Evolutionary conservation across 2,329 filamentous ascomycete genomes (phyloP), one percentile per base, ranked within the genome.

Genomic region (Fusarium buharicum): DNA sequence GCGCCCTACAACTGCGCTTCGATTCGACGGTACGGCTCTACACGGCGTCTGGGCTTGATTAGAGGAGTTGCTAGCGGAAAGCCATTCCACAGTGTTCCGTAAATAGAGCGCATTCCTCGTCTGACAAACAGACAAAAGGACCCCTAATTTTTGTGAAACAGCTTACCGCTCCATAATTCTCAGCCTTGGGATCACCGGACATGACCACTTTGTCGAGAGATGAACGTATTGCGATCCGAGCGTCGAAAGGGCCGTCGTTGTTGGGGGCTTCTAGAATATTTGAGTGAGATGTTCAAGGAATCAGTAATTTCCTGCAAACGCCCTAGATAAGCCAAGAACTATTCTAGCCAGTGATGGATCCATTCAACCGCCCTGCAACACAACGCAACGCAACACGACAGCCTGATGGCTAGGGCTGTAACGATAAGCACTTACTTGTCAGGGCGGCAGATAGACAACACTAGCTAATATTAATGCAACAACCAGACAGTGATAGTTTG

Each of bases 251-350:
- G 9, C 40, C 41, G 31, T 10, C 17, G n/a, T 36, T 36, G 30
- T 10, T 24, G 7, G 53, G 46, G 44, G 44, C 44, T 64, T 65
- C 62, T 65, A 39, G 61, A 64, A 62, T 49, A 51, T 33, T 4
- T 22, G 4, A 22, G 27, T 28, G 27, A 28, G 27, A 28, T 11
- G 20, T 22, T 22, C 3, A 28, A 36, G 13, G 58, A 24, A n/a
- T 17, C 16, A 45, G 14, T 50, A 64, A 64, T 64, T 43, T 64
- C 50, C 50, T 31, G 14, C 40, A n/a, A 43, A 30, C 31, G 18
- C n/a, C n/a, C 27, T 27, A 22, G 17, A 27, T 22, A n/a, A 36
- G 47, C 43, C 39, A 54, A 47, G 31, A 27, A 12, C 38, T 24
- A 13, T 40, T 56, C 37, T 46, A 55, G 39, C 27, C 47, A 36